phyloP scores from a whole-genome alignment of 495 filamentous ascomycete genomes.

The Penicillium bovifimosum region DNA sequence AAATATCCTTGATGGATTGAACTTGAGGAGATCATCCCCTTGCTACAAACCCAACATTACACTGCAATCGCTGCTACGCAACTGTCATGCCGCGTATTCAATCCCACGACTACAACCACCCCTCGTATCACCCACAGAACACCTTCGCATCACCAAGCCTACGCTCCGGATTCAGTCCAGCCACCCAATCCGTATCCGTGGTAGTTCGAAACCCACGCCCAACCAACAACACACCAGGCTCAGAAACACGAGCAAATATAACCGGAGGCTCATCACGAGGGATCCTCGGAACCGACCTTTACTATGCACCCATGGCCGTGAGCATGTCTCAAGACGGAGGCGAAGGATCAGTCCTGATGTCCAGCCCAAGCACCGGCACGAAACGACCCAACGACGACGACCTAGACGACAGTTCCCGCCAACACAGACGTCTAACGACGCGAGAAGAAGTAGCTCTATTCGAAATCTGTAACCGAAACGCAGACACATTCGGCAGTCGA shows the following conservation, averaged over 20 bases:
- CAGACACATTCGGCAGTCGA: constrained; percentile 37
- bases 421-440: constrained; percentile 41
- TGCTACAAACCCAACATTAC: neutral
- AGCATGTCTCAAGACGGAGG: neutral
- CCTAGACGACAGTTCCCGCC: constrained; percentile 21
- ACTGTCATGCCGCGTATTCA: constrained; percentile 2
- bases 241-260: neutral
- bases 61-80: neutral
- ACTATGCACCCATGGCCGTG: constrained; percentile 9
- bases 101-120: constrained; percentile 1
- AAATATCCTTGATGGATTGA: neutral
- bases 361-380: constrained; percentile 6
- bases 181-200: constrained; percentile 2
- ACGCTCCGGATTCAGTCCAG: neutral
- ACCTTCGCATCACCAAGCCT: neutral
- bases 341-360: neutral
- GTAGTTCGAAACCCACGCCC: neutral
- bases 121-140: neutral
- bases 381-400: constrained; percentile 14
- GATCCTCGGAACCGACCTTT: neutral
- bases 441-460: constrained; percentile 42
- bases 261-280: neutral
- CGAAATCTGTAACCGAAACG: constrained; percentile 40
- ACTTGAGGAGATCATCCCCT: neutral
- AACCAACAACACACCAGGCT: constrained; percentile 1